Percentiles rank a stretch among this genome's conserved stretches.
Conservation (phyloP, 805 yeast species). For the Pichia eremophila region DNA sequence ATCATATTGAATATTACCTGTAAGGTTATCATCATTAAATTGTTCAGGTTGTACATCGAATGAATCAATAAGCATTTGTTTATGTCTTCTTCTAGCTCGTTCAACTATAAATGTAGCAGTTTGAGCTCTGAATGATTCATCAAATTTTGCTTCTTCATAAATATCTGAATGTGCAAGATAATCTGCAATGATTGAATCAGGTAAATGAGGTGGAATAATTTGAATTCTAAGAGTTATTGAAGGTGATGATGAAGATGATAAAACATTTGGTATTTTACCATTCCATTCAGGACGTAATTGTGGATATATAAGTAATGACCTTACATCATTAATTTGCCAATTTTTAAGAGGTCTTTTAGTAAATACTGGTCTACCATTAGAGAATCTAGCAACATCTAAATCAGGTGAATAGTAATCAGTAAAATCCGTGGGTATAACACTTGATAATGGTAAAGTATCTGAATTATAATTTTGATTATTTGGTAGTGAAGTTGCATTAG, state of each 20-base stretch:
- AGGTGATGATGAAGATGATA: not conserved
- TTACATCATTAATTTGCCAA: conserved; percentile 63
- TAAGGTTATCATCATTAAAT: conserved; percentile 13
- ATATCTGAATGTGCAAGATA: conserved; percentile 49
- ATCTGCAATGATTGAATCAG: conserved; percentile 39
- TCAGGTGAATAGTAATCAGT: conserved; percentile 52
- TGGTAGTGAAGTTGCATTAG: no score
- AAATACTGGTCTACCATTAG: conserved; percentile 54
- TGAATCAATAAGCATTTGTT: conserved; percentile 16
- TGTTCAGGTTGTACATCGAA: conserved; percentile 15
- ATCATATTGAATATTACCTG: conserved; percentile 15
- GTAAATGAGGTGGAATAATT: conserved; percentile 42
- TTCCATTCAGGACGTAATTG: conserved; percentile 47
- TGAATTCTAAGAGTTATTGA: conserved; percentile 33
- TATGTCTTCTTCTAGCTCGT: conserved; percentile 45
- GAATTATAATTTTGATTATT: conserved; percentile 1
- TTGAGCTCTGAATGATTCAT: conserved; percentile 40
- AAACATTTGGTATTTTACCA: conserved; percentile 37
- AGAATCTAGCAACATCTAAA: conserved; percentile 36
- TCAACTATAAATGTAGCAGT: conserved; percentile 56
- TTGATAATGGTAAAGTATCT: conserved; percentile 13
- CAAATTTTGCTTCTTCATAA: conserved; percentile 56
- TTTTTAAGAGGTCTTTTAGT: conserved; percentile 54
- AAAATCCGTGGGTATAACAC: conserved; percentile 37
- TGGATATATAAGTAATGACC: conserved; percentile 52